Percentiles rank a stretch among this genome's conserved stretches.
These are phyloP conservation scores for Wickerhamomyces strasburgensis DNA, from an alignment of 805 yeast species.

Conservation along the genomic window DNA sequence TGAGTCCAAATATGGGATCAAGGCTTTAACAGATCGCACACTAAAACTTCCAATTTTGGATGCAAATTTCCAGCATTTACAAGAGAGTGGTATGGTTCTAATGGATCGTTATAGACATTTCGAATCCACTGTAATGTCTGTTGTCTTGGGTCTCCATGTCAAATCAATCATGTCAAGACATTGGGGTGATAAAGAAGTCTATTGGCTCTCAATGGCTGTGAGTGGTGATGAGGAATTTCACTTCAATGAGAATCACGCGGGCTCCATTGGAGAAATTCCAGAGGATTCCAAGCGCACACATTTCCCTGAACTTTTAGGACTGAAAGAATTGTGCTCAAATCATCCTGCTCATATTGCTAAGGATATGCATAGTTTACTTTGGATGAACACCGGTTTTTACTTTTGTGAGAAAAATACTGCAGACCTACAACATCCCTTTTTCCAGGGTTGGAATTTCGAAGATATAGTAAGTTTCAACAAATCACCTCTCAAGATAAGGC, in stretches of 20 bases:
- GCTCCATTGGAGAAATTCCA: conserved; percentile 13
- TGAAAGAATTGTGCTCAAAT: conserved; percentile 42
- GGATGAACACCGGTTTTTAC: conserved; percentile 57
- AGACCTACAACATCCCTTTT: conserved; percentile 16
- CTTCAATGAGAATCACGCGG: conserved; percentile 14
- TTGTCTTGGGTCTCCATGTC: conserved; percentile 14
- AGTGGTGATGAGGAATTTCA: conserved; percentile 15
- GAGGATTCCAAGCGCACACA: conserved; percentile 7
- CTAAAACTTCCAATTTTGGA: conserved; percentile 5
- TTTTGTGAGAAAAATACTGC: conserved; percentile 30
- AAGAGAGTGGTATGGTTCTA: conserved; percentile 28
- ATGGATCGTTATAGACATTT: conserved; percentile 24
- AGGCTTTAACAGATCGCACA: conserved; percentile 4
- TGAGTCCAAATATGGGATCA: conserved; percentile 6
- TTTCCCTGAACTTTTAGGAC: conserved; percentile 1
- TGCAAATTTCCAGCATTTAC: conserved; percentile 16
- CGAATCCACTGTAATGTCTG: conserved; percentile 20
- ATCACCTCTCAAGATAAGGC: conserved; percentile 34
- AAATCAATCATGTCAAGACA: conserved; percentile 20
- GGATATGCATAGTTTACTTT: conserved; percentile 33
- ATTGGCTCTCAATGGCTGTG: conserved; percentile 30
- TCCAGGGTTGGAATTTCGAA: conserved; percentile 10
- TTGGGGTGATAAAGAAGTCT: conserved; percentile 35
- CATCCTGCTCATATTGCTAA: conserved; percentile 51
- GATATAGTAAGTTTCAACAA: conserved; percentile 23